Evolutionary conservation across 805 yeast genomes (phyloP).

Genomic region (Trichomonascus vanleenenianus): DNA sequence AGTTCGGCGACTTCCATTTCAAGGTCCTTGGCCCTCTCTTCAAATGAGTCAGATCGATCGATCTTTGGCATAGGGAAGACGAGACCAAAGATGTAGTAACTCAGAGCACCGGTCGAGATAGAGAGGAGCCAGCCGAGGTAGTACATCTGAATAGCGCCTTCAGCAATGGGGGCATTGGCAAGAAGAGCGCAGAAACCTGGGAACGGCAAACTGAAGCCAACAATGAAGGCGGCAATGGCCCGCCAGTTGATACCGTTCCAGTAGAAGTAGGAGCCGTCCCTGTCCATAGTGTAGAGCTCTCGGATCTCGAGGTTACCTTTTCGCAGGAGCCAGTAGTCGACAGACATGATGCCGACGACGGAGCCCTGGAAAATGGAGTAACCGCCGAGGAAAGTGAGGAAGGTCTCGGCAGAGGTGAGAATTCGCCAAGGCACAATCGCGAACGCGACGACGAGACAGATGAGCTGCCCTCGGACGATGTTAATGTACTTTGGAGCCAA

Average conservation of each 20-base stretch:
- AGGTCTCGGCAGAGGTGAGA: slow-evolving; percentile 30
- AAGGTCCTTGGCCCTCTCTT: slow-evolving; percentile 2
- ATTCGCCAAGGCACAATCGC: slow-evolving; percentile 34
- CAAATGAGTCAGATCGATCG: slow-evolving; percentile 1
- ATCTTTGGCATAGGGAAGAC: slow-evolving; percentile 4
- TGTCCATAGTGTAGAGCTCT: slow-evolving; percentile 33
- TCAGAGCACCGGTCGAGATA: slow-evolving; percentile 2
- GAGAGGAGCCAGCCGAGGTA: slow-evolving; percentile 7
- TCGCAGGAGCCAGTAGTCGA: slow-evolving; percentile 37
- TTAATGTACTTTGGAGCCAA: slow-evolving; percentile 51
- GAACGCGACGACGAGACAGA: slow-evolving; percentile 10
- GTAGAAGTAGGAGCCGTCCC: slow-evolving; percentile 36
- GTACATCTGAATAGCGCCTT: slow-evolving; percentile 4
- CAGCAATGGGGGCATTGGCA: not conserved
- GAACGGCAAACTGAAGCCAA: slow-evolving; percentile 12
- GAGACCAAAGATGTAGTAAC: slow-evolving; percentile 1
- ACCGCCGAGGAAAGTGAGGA: slow-evolving; percentile 31
- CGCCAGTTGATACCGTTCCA: slow-evolving; percentile 40
- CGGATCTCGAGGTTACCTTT: slow-evolving; percentile 34
- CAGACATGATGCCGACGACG: slow-evolving; percentile 31
- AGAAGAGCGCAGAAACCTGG: slow-evolving; percentile 9
- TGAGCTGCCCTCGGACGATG: slow-evolving; percentile 44
- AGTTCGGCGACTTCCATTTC: not conserved
- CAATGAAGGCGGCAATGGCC: slow-evolving; percentile 30
- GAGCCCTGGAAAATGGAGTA: slow-evolving; percentile 38